These are phyloP conservation scores for Rhodotorula sp. DNA, from an alignment of 1,284 basidiomycete genomes.

Conservation along the genomic window DNA sequence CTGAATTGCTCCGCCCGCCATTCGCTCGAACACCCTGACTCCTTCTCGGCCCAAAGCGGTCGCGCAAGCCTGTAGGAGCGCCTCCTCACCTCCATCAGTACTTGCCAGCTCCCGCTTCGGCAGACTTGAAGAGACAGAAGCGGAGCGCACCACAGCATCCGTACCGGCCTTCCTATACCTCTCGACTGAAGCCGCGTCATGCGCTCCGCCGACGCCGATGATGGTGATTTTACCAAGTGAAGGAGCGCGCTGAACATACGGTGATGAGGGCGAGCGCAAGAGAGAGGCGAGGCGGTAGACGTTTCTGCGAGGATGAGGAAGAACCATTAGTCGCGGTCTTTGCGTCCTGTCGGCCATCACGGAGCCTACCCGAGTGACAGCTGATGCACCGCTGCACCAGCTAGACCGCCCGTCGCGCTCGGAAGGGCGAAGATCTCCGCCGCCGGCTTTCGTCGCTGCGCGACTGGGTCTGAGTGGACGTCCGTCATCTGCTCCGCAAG, in stretches of 20 bases:
- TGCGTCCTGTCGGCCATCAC: background rate
- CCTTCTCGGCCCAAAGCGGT: slow-evolving; percentile 68
- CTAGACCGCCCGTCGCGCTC: slow-evolving; percentile 65
- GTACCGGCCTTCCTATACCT: slow-evolving; percentile 72
- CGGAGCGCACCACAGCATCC: slow-evolving; percentile 53
- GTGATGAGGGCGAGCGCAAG: slow-evolving; percentile 45
- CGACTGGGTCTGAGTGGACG: slow-evolving; percentile 4
- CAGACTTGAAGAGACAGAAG: background rate
- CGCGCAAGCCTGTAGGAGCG: slow-evolving; percentile 59
- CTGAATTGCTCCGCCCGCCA: slow-evolving; percentile 41
- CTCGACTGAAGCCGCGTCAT: slow-evolving; percentile 56
- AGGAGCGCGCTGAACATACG: slow-evolving; percentile 49
- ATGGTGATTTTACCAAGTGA: slow-evolving; percentile 55
- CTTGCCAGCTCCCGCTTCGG: too few relatives aligned
- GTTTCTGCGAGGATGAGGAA: slow-evolving; percentile 42
- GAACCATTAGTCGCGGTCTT: background rate
- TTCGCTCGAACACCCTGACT: slow-evolving; percentile 61
- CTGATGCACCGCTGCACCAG: slow-evolving; percentile 69
- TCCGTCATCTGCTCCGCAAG: slow-evolving; percentile 56
- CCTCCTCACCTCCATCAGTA: background rate
- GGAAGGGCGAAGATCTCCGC: slow-evolving; percentile 57
- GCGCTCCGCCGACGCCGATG: slow-evolving; percentile 76
- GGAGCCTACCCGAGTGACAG: slow-evolving; percentile 57
- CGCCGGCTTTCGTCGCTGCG: background rate
- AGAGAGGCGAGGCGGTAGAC: slow-evolving; percentile 56